phyloP scores from a whole-genome alignment of 2,329 filamentous ascomycete species.

The Colletotrichum lini region DNA sequence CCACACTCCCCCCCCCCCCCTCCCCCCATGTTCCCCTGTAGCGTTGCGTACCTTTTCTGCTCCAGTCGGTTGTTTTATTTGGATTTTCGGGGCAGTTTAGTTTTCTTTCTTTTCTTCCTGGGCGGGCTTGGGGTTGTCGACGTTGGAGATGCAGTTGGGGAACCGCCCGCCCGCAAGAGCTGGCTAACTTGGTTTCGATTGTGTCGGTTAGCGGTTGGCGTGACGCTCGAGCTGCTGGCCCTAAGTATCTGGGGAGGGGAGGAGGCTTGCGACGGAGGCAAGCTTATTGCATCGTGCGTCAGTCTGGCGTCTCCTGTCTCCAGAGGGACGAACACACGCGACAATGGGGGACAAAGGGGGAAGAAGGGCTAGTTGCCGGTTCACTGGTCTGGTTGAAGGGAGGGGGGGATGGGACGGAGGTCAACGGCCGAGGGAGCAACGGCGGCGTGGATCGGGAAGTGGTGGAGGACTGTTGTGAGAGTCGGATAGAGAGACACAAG shows the following conservation, averaged over 20 bases:
- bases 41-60: slow-evolving; percentile 29
- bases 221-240: slow-evolving; percentile 16
- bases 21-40: slow-evolving; percentile 17
- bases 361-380: slow-evolving; percentile 7
- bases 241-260: not conserved
- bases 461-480: not conserved
- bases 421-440: slow-evolving; percentile 19
- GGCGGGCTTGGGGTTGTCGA: slow-evolving; percentile 16
- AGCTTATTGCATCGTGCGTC: slow-evolving; percentile 39
- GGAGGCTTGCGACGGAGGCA: slow-evolving; percentile 33
- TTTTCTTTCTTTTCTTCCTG: slow-evolving; percentile 14
- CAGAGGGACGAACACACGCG: slow-evolving; percentile 27
- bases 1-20: slow-evolving; percentile 16
- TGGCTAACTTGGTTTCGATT: not conserved
- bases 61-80: slow-evolving; percentile 8
- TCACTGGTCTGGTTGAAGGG: not conserved
- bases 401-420: slow-evolving; percentile 5
- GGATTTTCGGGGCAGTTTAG: slow-evolving; percentile 1
- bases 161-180: slow-evolving; percentile 13
- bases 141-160: slow-evolving; percentile 39
- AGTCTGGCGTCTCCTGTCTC: slow-evolving; percentile 37
- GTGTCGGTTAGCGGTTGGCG: slow-evolving; percentile 13
- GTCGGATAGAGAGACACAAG: not conserved
- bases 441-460: not conserved
- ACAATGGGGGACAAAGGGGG: slow-evolving; percentile 35